phyloP scores from a whole-genome alignment of 305 asterid genomes.

The Fraxinus platypoda region DNA sequence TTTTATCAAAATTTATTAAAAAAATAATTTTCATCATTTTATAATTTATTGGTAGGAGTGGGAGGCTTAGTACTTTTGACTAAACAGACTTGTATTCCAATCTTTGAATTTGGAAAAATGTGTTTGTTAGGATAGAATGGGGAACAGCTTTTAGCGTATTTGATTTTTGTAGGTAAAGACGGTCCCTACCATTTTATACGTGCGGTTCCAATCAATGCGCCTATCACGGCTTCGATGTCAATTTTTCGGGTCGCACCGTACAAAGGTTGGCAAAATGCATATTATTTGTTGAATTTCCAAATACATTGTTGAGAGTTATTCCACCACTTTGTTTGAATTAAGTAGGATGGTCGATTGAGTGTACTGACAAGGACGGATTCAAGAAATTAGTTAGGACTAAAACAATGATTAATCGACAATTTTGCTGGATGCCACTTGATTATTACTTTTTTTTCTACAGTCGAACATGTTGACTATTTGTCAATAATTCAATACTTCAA shows the following conservation, averaged over 20 bases:
- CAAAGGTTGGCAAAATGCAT: not conserved
- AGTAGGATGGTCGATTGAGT: not conserved
- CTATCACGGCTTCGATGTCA: conserved; percentile 38
- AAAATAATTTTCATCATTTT: no score
- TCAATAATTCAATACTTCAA: not conserved
- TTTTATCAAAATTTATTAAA: no score
- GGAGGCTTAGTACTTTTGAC: not conserved
- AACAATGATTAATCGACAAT: not conserved
- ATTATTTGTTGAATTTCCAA: not conserved
- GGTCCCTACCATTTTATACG: conserved; percentile 8
- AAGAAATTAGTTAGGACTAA: not conserved
- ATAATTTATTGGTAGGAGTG: not conserved
- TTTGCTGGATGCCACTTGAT: no score
- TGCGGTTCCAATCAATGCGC: conserved; percentile 39
- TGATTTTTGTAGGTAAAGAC: conserved; percentile 9
- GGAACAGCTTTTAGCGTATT: conserved; percentile 4
- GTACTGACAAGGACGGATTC: not conserved
- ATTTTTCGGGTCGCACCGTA: not conserved
- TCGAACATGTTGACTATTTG: not conserved
- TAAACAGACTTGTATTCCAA: not conserved
- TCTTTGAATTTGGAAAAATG: not conserved
- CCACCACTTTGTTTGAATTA: not conserved
- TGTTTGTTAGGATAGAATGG: not conserved
- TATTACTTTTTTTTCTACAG: not conserved
- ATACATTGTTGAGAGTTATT: no score